Percentiles rank a stretch among this genome's conserved stretches.
Evolutionary conservation across 345 rosid species (phyloP).

Genomic region (Pugionium cornutum): DNA sequence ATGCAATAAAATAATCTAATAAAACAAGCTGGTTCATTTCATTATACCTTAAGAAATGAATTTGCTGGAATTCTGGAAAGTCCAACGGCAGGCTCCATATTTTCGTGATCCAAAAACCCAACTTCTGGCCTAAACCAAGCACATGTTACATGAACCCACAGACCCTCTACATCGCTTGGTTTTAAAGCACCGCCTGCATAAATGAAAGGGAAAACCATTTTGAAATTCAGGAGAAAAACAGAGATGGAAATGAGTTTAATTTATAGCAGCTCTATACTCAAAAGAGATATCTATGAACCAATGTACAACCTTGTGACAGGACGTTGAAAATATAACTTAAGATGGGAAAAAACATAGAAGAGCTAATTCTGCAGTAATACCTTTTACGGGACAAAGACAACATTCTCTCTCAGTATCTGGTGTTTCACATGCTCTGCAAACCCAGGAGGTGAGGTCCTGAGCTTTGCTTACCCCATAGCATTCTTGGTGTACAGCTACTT

Average conservation of each 20-base stretch:
- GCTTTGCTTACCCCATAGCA: constrained; percentile 79
- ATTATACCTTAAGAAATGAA: constrained; percentile 79
- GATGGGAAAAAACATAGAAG: constrained; percentile 3
- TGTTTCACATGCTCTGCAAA: constrained; percentile 94
- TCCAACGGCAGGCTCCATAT: constrained; percentile 97
- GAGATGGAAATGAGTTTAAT: constrained; percentile 9
- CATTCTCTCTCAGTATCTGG: constrained; percentile 78
- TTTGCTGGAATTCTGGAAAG: constrained; percentile 70
- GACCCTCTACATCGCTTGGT: constrained; percentile 68
- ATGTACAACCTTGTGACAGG: constrained; percentile 8
- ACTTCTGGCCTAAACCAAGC: constrained; percentile 99
- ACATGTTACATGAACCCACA: constrained; percentile 96
- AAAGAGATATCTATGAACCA: no score
- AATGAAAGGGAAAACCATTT: constrained; percentile 11
- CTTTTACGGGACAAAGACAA: constrained; percentile 97
- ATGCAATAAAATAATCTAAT: background rate
- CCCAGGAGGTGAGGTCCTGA: constrained; percentile 90
- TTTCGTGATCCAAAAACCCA: constrained; percentile 73
- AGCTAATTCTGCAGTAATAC: constrained; percentile 41
- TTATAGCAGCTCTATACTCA: constrained; percentile 14
- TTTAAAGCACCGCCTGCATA: constrained; percentile 90
- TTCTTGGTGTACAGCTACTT: constrained; percentile 97
- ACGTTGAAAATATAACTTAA: constrained; percentile 1
- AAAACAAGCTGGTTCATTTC: constrained; percentile 1
- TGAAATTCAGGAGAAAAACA: constrained; percentile 2